Base-by-base conservation (phyloP, 305 asterid species). In the Fraxinus baroniana region DNA sequence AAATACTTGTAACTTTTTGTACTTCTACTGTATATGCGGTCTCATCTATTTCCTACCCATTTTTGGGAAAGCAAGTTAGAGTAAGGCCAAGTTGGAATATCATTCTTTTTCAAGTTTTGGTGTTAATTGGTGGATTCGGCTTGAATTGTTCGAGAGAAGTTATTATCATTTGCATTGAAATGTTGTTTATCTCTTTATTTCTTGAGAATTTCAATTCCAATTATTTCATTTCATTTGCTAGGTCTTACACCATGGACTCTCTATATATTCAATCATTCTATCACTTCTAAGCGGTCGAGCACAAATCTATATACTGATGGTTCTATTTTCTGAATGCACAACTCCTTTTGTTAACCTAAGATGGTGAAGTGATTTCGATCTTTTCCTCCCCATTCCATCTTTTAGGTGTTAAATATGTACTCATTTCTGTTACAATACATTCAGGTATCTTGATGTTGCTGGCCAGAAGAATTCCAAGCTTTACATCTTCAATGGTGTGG, bases 231-330 rank as follows among this genome's bases (percentile, higher is more conserved):
- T 41, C 41, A 83, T 88, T 77, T 85, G 79, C 75, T 86, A 95
- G 99, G 89, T 94, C 81, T 74, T 95, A 77, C 99, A 94, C 88
- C 99, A 95, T 44, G 98, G 96, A 12, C 96, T 95, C 84, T 92
- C 99, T 5, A 74, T 91, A 94, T 88, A 89, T 86, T 87, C 98
- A 76, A 91, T 94, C 87, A 78, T 86, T 82, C 91, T 89, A 78
- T 88, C 98, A 76, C 95, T 95, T 74, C 74, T 91, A 80, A 92
- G 95, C n/a, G 97, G 99, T 83, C 95, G 90, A 92, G 97, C 89
- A 12, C 97, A 82, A 81, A 77, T 94, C 77, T 95, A 95, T 84
- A 90, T 91, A 86, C 85, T 94, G 83, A 89, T 95, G 98, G 93
- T 94, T 87, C 97, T 95, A 55, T 93, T 93, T 86, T 83, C 98